Conservation (phyloP, 2,329 filamentous ascomycete genomes). For the Biscogniauxia mediterranea region DNA sequence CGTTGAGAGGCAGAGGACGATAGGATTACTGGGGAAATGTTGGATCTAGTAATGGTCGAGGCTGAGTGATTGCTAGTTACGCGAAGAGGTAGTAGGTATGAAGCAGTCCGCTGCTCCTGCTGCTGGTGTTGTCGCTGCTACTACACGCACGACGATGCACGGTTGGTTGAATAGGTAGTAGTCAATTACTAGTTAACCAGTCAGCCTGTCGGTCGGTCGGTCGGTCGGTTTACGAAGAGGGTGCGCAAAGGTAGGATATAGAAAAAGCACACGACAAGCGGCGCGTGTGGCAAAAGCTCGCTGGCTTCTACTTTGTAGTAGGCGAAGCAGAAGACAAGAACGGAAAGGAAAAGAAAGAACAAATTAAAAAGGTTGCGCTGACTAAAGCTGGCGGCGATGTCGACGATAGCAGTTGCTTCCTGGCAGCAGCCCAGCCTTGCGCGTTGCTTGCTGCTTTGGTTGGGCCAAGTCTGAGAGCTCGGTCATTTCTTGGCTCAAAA, state of each 20-base stretch:
- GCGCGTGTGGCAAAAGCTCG: neutral
- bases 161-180: too few species aligned
- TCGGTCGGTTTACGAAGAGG: too few species aligned
- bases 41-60: too few species aligned
- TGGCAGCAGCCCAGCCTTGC: neutral
- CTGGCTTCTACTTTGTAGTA: neutral
- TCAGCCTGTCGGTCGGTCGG: too few species aligned
- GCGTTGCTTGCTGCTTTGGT: neutral
- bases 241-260: too few species aligned
- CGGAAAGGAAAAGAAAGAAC: neutral
- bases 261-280: neutral
- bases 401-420: neutral
- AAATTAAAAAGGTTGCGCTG: neutral
- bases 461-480: neutral
- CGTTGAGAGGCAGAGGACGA: too few species aligned
- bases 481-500: neutral
- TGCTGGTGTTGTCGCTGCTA: too few species aligned
- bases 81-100: neutral
- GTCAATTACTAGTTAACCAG: too few species aligned
- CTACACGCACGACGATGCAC: too few species aligned
- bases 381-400: neutral
- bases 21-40: too few species aligned
- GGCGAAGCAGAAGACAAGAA: neutral
- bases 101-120: too few species aligned
- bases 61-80: too few species aligned